phyloP scores from a whole-genome alignment of 495 filamentous ascomycete genomes.

The Penicillium maclennaniae region DNA sequence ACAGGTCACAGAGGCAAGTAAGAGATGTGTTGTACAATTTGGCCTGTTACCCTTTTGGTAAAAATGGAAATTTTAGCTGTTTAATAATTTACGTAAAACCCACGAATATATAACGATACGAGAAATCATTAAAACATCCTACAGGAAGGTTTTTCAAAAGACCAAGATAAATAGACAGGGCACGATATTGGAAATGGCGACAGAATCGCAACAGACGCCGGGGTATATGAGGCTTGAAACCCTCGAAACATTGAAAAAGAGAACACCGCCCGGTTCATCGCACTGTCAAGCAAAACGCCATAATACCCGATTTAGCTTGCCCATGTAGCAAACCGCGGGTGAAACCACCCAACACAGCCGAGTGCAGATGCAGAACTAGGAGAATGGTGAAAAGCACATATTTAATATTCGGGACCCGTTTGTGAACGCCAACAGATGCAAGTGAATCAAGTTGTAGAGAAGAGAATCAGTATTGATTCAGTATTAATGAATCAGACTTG shows the following conservation, averaged over 20 bases:
- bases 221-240: conserved; percentile 25
- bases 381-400: conserved; percentile 1
- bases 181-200: conserved; percentile 1
- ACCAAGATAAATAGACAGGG: neutral
- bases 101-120: neutral
- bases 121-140: neutral
- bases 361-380: conserved; percentile 18
- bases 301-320: conserved; percentile 3
- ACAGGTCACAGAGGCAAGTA: no score
- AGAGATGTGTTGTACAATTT: no score
- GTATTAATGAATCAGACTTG: conserved; percentile 10
- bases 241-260: conserved; percentile 11
- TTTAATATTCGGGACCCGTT: conserved; percentile 9
- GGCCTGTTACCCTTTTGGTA: no score
- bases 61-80: no score
- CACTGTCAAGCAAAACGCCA: conserved; percentile 24
- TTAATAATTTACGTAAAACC: neutral
- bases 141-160: neutral
- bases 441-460: neutral
- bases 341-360: neutral
- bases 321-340: neutral
- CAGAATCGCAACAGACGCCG: conserved; percentile 14
- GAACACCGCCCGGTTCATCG: conserved; percentile 23
- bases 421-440: conserved; percentile 22
- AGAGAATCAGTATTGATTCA: neutral